These are phyloP conservation scores for Moringa oleifera DNA, from an alignment of 345 rosid genomes.

Conservation along the genomic window DNA sequence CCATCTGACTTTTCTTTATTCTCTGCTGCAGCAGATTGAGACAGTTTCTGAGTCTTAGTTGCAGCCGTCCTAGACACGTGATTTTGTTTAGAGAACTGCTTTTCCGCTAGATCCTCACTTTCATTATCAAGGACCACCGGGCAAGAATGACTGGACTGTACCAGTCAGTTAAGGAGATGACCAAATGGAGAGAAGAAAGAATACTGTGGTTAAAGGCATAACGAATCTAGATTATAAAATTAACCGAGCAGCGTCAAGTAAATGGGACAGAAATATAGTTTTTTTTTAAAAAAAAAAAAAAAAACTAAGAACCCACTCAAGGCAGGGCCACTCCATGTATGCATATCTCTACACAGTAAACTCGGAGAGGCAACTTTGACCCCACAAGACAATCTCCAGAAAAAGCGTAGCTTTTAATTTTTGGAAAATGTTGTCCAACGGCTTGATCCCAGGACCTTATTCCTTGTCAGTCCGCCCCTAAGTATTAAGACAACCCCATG, in stretches of 20 bases:
- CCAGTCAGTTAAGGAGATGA: constrained; percentile 19
- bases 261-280: too few species aligned
- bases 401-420: too few species aligned
- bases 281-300: too few species aligned
- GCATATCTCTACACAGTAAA: too few species aligned
- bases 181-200: constrained; percentile 9
- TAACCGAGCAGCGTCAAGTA: background rate
- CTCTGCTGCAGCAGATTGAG: constrained; percentile 24
- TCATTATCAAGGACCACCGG: constrained; percentile 17
- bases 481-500: too few species aligned
- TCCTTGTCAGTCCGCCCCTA: too few species aligned
- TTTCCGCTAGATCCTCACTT: constrained; percentile 13
- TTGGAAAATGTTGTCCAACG: too few species aligned
- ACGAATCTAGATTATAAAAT: background rate
- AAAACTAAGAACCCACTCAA: too few species aligned
- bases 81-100: constrained; percentile 13
- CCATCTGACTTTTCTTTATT: constrained; percentile 25
- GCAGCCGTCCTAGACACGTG: constrained; percentile 17
- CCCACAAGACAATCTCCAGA: too few species aligned
- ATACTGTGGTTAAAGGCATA: background rate
- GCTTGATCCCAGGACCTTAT: too few species aligned
- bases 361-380: too few species aligned
- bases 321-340: too few species aligned
- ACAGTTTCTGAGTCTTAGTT: constrained; percentile 23
- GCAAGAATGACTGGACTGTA: constrained; percentile 23